phyloP scores from a whole-genome alignment of 495 filamentous ascomycete species.

The Hypomontagnella monticulosa region DNA sequence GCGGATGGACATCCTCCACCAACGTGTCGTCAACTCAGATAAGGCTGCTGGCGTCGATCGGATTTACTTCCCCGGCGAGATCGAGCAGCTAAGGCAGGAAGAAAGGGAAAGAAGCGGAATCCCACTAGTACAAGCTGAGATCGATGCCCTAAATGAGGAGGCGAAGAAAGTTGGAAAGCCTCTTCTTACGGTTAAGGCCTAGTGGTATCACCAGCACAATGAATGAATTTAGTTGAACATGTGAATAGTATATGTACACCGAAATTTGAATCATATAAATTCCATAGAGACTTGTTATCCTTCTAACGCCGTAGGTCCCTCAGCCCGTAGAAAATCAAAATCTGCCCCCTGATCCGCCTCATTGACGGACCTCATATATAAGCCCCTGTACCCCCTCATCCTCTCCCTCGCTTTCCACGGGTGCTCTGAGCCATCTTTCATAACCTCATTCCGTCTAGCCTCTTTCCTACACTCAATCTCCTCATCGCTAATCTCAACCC shows the following conservation, averaged over 20 bases:
- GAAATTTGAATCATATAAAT: too few species aligned
- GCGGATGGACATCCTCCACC: conserved; percentile 76
- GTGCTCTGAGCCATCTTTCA: conserved; percentile 24
- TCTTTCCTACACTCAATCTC: conserved; percentile 55
- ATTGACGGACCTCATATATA: conserved; percentile 72
- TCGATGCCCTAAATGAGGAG: conserved; percentile 73
- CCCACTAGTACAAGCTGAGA: conserved; percentile 70
- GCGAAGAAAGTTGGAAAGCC: conserved; percentile 63
- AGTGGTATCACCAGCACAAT: background rate
- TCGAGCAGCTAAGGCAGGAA: conserved; percentile 71
- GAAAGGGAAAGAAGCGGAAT: conserved; percentile 68
- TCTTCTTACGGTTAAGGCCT: conserved; percentile 22
- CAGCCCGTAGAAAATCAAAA: conserved; percentile 71
- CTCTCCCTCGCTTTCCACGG: conserved; percentile 50
- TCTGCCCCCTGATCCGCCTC: conserved; percentile 71
- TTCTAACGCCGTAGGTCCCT: background rate
- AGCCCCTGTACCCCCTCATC: conserved; percentile 68
- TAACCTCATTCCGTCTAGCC: conserved; percentile 44
- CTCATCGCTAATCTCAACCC: conserved; percentile 59
- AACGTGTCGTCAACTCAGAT: conserved; percentile 68
- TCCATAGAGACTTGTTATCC: too few species aligned
- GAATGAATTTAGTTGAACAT: background rate
- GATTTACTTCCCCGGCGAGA: conserved; percentile 83
- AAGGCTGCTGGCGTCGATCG: conserved; percentile 75
- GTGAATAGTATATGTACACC: background rate